Evolutionary conservation across 2,329 filamentous ascomycete genomes (phyloP), one percentile per base, ranked within the genome.

Genomic region (Arachnomyces sp.): DNA sequence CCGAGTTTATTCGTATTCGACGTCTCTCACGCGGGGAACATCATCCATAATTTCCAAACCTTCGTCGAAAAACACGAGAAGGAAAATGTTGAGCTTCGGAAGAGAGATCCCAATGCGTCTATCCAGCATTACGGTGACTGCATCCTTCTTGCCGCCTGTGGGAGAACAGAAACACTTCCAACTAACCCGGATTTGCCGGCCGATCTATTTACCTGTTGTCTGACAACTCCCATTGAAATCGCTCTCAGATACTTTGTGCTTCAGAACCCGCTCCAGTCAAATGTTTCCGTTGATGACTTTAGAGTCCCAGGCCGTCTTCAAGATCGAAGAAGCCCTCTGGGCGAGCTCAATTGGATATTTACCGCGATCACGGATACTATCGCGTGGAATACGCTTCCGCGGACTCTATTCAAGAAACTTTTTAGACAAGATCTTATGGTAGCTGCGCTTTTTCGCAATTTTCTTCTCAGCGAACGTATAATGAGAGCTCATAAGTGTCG

Each of bases 311-410:
- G 92, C 28, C 82, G 88, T 46, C 76, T 96, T 31, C 90, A 95
- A 57, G 92, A 98, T 64, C 78, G 92, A 44, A 77, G 92, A 56
- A 96, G 92, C 36, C 92, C 92, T 7, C 74, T 98, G 28, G 92
- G 92, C 46, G 92, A 98, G 66, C 72, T 98, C 11, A 98, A 98
- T 57, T 98, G 92, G 92, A 98, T 98, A 28, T 96, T 98, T 58
- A 98, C 92, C 1, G 92, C 92, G 40, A 96, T 98, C 49, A 98
- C 92, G 0, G 92, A 98, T 60, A 96, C 90, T 1, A 98, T 98
- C 54, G 92, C 92, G 0, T 98, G 92, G 92, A 96, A 94, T 25
- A 93, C 87, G 4, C 69, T 98, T 3, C 86, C 89, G 3, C 83
- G 90, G 34, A 79, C 88, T 14, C 69, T 95, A 8, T 98, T 98